These are phyloP conservation scores for Fusarium lateritium DNA, from an alignment of 2,329 filamentous ascomycete genomes.

Conservation along the genomic window DNA sequence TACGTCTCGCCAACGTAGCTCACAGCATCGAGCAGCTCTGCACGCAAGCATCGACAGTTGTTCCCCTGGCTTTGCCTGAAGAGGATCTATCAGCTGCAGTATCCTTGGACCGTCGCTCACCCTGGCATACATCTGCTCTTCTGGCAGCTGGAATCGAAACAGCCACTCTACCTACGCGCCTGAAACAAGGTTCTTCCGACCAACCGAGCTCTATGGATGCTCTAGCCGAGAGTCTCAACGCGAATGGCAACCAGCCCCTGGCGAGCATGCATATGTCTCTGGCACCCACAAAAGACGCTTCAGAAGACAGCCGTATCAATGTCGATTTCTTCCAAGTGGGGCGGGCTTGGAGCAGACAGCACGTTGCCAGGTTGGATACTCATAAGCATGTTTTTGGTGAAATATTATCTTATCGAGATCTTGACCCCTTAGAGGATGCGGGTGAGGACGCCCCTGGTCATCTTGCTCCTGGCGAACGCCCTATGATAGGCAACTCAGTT, in stretches of 20 bases:
- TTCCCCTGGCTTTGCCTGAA: slow-evolving; percentile 80
- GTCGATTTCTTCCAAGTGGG: slow-evolving; percentile 53
- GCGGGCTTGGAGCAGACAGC: slow-evolving; percentile 31
- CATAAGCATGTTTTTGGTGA: slow-evolving; percentile 51
- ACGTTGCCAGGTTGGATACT: slow-evolving; percentile 15
- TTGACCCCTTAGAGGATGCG: slow-evolving; percentile 14
- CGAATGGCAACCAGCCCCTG: slow-evolving; percentile 84
- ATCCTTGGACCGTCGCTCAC: slow-evolving; percentile 72
- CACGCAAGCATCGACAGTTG: slow-evolving; percentile 80
- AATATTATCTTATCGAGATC: slow-evolving; percentile 45
- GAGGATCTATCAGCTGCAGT: slow-evolving; percentile 69
- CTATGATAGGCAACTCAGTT: slow-evolving; percentile 48
- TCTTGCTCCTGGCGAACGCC: slow-evolving; percentile 35
- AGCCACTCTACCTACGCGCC: slow-evolving; percentile 80
- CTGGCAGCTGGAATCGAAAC: slow-evolving; percentile 84
- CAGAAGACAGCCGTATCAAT: slow-evolving; percentile 51
- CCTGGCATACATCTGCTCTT: slow-evolving; percentile 86
- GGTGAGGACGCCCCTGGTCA: slow-evolving; percentile 10
- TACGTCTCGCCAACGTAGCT: slow-evolving; percentile 81
- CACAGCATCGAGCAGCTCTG: slow-evolving; percentile 78
- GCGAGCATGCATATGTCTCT: slow-evolving; percentile 81
- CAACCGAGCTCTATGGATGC: slow-evolving; percentile 68
- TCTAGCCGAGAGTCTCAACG: slow-evolving; percentile 77
- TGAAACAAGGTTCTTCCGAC: slow-evolving; percentile 64
- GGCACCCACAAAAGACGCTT: slow-evolving; percentile 50